phyloP scores from a whole-genome alignment of 225 moss, liverwort and hornwort species.

The Thuidium tamariscinum region DNA sequence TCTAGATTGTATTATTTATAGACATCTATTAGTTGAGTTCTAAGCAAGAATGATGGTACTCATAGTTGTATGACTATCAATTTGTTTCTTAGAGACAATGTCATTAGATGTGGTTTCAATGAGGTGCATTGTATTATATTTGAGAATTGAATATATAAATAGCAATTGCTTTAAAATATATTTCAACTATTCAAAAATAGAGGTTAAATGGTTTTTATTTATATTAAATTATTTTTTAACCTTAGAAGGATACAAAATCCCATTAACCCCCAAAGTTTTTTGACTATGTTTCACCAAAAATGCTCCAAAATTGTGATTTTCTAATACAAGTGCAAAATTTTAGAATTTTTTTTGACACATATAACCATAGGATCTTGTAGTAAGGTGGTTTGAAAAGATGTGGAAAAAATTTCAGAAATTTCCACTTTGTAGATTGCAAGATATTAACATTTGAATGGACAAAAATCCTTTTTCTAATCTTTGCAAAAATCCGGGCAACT shows the following conservation, averaged over 20 bases:
- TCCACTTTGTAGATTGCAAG: no score
- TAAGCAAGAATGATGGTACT: not conserved
- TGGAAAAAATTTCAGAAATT: no score
- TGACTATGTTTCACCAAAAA: no score
- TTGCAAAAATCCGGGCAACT: no score
- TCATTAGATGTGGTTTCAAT: not conserved
- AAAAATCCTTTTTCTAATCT: no score
- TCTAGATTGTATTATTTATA: not conserved
- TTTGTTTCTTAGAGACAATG: not conserved
- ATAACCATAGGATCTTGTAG: no score
- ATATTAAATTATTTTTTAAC: not conserved
- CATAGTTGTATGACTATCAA: not conserved
- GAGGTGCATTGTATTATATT: not conserved
- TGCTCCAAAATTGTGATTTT: no score
- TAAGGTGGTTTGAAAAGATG: no score
- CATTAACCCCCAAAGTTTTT: no score
- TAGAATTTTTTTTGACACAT: no score
- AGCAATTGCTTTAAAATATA: not conserved
- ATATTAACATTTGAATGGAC: no score
- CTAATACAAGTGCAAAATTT: no score
- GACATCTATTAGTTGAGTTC: not conserved
- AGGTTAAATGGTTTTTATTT: not conserved
- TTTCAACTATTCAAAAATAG: not conserved
- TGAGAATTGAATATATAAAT: not conserved
- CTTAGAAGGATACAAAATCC: not conserved